Evolutionary conservation across 768 basidiomycete genomes (phyloP).

Genomic region (Leccinum boreale): DNA sequence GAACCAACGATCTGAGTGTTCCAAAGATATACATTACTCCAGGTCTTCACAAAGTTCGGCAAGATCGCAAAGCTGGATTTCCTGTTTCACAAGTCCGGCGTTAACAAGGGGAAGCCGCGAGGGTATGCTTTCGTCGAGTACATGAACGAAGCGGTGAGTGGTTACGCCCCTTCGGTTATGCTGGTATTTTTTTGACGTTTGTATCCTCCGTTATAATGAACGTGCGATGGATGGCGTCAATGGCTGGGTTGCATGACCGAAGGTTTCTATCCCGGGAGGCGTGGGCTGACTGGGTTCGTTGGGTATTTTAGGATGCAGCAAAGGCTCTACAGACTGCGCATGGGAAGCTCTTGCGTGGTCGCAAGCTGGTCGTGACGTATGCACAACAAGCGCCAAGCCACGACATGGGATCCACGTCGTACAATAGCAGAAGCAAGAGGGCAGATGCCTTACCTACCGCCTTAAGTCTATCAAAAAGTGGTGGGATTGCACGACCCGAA

Average conservation of each 20-base stretch:
- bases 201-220: constrained; percentile 19
- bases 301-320: constrained; percentile 70
- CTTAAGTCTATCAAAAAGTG: constrained; percentile 81
- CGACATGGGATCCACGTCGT: constrained; percentile 26
- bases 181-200: constrained; percentile 23
- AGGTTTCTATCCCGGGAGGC: constrained; percentile 10
- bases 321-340: constrained; percentile 72
- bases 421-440: constrained; percentile 38
- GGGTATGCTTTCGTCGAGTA: constrained; percentile 97
- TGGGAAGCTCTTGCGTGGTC: constrained; percentile 79
- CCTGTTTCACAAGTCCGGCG: constrained; percentile 91
- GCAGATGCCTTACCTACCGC: constrained; percentile 77
- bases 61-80: constrained; percentile 92
- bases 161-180: constrained; percentile 17
- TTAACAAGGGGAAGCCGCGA: constrained; percentile 85
- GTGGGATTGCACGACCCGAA: constrained; percentile 45
- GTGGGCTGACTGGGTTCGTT: constrained; percentile 21
- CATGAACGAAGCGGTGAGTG: constrained; percentile 71
- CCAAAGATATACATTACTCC: constrained; percentile 78
- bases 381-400: constrained; percentile 77
- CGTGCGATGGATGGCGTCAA: constrained; percentile 18
- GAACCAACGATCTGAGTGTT: constrained; percentile 10
- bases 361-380: constrained; percentile 87
- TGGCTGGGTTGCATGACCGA: constrained; percentile 19
- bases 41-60: constrained; percentile 89